Percentiles rank a stretch among this genome's conserved stretches.
Conservation (phyloP, 768 basidiomycete genomes). For the Leccinum ochraceum region DNA sequence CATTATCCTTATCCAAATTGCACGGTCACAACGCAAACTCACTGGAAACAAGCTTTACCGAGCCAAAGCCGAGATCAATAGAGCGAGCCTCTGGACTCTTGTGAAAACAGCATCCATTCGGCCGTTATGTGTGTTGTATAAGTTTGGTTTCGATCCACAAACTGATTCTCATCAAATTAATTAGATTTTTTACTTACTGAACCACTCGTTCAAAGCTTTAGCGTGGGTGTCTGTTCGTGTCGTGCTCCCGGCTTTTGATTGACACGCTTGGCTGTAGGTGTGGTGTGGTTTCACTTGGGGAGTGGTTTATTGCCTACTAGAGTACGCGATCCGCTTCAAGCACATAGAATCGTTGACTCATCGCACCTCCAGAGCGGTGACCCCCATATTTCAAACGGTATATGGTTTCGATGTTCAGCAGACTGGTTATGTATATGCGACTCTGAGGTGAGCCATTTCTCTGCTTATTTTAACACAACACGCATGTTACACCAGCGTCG, state of each 20-base stretch:
- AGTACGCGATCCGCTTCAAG: constrained; percentile 36
- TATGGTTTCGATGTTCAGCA: constrained; percentile 63
- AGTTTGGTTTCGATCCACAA: background rate
- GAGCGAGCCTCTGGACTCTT: constrained; percentile 50
- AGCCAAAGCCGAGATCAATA: constrained; percentile 63
- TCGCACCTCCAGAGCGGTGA: constrained; percentile 44
- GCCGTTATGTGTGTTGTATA: constrained; percentile 57
- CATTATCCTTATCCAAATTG: constrained; percentile 66
- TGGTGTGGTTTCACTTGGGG: constrained; percentile 79
- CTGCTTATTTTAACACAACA: background rate
- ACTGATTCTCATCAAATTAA: constrained; percentile 10
- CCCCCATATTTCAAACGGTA: constrained; percentile 53
- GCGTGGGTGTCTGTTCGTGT: constrained; percentile 41
- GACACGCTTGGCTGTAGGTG: constrained; percentile 38
- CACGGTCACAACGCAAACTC: constrained; percentile 60
- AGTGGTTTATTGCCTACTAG: constrained; percentile 64
- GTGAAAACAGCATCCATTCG: constrained; percentile 70
- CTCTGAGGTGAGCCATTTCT: constrained; percentile 45
- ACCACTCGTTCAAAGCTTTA: constrained; percentile 72
- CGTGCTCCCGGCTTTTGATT: background rate
- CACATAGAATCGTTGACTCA: background rate
- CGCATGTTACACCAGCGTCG: constrained; percentile 42
- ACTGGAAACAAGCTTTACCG: constrained; percentile 63
- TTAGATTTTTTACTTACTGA: constrained; percentile 43
- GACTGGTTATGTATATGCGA: constrained; percentile 56